Evolutionary conservation across 139 green algal genomes (phyloP).

Genomic region (Marvania coccoides): DNA sequence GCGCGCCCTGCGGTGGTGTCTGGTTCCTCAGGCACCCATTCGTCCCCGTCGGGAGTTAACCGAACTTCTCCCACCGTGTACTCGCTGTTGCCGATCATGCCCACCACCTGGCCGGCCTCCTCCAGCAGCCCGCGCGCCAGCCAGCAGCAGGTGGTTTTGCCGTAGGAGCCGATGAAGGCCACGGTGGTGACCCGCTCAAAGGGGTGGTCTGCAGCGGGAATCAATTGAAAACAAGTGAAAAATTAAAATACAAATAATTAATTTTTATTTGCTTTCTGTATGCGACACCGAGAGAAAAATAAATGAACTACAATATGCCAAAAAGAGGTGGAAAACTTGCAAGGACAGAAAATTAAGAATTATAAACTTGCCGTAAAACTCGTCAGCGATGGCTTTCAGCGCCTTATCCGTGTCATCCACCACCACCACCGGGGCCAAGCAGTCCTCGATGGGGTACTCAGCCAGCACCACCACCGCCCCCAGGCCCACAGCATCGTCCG

Average conservation of each 20-base stretch:
- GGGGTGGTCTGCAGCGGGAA: conserved; percentile 23
- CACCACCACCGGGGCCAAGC: conserved; percentile 24
- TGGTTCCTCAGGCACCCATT: conserved; percentile 57
- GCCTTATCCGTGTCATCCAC: conserved; percentile 17
- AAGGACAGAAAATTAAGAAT: neutral
- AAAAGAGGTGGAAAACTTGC: neutral
- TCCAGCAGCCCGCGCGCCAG: conserved; percentile 84
- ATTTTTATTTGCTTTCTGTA: conserved; percentile 5
- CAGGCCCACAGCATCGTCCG: conserved; percentile 12
- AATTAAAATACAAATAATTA: neutral
- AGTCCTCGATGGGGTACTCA: neutral
- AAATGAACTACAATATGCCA: neutral
- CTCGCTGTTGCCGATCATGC: conserved; percentile 57
- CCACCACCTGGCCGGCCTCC: conserved; percentile 32
- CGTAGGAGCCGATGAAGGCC: conserved; percentile 69
- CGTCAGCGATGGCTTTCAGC: conserved; percentile 15
- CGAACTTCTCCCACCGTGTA: conserved; percentile 58
- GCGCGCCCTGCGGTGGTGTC: conserved; percentile 41
- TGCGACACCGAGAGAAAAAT: neutral
- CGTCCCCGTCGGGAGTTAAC: conserved; percentile 56
- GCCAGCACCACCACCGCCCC: conserved; percentile 24
- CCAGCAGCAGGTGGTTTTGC: conserved; percentile 94
- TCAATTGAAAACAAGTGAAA: neutral
- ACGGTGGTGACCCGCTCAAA: conserved; percentile 42
- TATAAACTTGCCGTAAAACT: conserved; percentile 24